Base-by-base conservation (phyloP, 352 stramenopile genomes). In the Hyphochytrium catenoides region DNA sequence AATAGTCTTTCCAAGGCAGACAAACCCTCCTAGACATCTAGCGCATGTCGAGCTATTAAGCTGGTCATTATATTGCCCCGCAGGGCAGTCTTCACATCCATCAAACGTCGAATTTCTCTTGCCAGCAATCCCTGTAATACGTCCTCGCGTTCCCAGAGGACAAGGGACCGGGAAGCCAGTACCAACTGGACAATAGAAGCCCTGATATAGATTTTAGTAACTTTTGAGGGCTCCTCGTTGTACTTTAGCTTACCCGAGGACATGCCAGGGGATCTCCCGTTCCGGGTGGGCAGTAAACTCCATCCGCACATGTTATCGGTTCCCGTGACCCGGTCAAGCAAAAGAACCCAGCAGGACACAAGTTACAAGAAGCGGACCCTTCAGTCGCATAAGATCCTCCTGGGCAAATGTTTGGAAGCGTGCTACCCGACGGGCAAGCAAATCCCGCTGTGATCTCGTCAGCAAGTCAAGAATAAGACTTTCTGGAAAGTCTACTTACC, bases 41-140 rank as follows among this genome's bases (percentile, higher is more conserved):
- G 59, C 53, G 31, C 78, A 90, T 12, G 36, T 50, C 2, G 62
- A 61, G 29, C 76, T 71, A 35, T 77, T 65, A 3, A 63, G 51
- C 26, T 89, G 74, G 8, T 68, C 52, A 14, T 74, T 74, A 34
- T 74, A 81, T 0, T 47, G 86, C 15, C 77, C 74, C 8, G 53
- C 38, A 18, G 69, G 63, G 47, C 75, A 91, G 4, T 50, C 22
- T 32, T 79, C 56, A 32, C 75, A 91, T 0, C 68, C 57, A 28
- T 40, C 23, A 32, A 19, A 8, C 1, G 19, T 4, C 5, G 19
- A 11, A 1, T 24, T 8, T 28, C 19, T 4, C 6, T 42, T 3
- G 19, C 11, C 20, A 12, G 11, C 8, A 8, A 4, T 4, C 3
- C 14, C 30, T 3, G 19, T 8, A n/a, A 11, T 6, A 25, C 36